Evolutionary conservation across 345 rosid species (phyloP), one percentile per base, ranked within the genome.

Genomic region (Streptanthus diversifolius): DNA sequence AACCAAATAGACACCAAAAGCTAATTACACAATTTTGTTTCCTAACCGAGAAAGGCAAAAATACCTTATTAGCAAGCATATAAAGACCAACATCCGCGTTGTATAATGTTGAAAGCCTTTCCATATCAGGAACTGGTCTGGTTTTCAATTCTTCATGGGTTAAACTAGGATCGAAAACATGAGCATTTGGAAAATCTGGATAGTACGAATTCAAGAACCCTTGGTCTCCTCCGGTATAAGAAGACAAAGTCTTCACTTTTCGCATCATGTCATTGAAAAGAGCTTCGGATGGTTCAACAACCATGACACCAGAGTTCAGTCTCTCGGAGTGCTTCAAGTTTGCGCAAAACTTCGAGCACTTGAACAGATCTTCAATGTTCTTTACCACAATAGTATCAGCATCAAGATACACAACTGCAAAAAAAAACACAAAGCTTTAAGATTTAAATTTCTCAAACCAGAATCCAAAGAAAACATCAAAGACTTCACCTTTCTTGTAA

Each of bases 71-170:
- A 32, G 98, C 98, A 70, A 93, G 95, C 97, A 89, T 88, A 84
- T 89, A 89, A 56, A 93, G 96, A 78, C 98, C 98, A 85, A 93
- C 96, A 78, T 93, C 98, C 2, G 98, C 98, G 64, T 91, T 93
- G 32, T 91, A 93, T 0, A 87, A 77, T 15, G 97, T 93, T 36
- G 98, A 93, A 49, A 93, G 98, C 37, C 93, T 89, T 79, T 93
- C 91, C 98, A 91, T 89, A 53, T 81, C 66, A 71, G 95, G 98
- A 59, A 72, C 79, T 14, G 89, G 82, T 78, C 88, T 85, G 18
- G 89, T 75, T 18, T 87, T 76, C 81, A 83, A 48, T 48, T 58
- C 86, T 75, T 91, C 90, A 21, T 55, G 68, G 3, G 91, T 69
- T 73, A 88, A 25, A 80, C 70, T 77, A 67, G 97, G 96, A 73